Conservation (phyloP, 306 rosid genomes). For the Dryas drummondii region DNA sequence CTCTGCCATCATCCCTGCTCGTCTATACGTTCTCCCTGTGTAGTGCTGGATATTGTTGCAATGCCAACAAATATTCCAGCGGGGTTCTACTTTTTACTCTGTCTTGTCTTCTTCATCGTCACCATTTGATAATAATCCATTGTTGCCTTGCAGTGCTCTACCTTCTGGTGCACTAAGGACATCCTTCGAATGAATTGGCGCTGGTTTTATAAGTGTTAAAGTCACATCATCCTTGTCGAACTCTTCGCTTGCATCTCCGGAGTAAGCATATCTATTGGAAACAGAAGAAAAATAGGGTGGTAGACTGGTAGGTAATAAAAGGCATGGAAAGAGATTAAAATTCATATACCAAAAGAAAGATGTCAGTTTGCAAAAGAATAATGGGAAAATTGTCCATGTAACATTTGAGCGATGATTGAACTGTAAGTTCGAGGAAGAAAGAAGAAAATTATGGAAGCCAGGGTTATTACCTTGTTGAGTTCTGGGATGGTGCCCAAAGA, state of each 20-base stretch:
- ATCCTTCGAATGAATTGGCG: constrained; percentile 62
- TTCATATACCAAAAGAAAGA: background rate
- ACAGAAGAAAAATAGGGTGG: background rate
- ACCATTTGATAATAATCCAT: constrained; percentile 43
- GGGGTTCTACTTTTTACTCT: constrained; percentile 41
- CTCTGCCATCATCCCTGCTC: constrained; percentile 11
- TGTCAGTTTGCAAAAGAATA: background rate
- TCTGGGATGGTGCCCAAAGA: constrained; percentile 97
- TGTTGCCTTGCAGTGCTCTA: constrained; percentile 41
- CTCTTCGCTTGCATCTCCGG: constrained; percentile 67
- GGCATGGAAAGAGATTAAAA: background rate
- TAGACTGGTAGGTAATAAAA: background rate
- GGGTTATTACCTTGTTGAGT: constrained; percentile 64
- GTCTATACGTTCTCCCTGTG: background rate
- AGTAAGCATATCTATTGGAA: constrained; percentile 66
- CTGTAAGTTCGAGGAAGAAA: background rate
- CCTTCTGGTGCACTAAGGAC: constrained; percentile 45
- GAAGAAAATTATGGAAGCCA: background rate
- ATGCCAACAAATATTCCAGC: constrained; percentile 25
- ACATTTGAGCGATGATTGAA: background rate
- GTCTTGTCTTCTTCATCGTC: constrained; percentile 89
- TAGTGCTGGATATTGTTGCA: constrained; percentile 24
- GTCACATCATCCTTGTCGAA: constrained; percentile 79
- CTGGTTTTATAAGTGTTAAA: constrained; percentile 82
- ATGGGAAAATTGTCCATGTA: background rate